phyloP scores from a whole-genome alignment of 495 filamentous ascomycete genomes.

The Amphirosellinia nigrospora region DNA sequence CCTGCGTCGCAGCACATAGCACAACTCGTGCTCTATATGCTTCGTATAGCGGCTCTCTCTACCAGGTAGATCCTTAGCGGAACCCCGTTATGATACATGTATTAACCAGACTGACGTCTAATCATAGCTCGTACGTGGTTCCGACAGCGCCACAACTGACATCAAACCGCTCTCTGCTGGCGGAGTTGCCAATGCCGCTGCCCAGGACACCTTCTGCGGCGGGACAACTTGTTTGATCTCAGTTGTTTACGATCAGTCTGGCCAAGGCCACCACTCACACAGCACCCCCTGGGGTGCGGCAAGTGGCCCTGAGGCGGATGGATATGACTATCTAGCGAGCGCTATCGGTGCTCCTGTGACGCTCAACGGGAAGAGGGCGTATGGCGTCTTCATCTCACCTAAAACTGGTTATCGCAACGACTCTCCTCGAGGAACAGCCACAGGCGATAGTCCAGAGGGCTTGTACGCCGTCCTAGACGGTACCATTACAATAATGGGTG shows the following conservation, averaged over 20 bases:
- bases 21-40: slow-evolving; percentile 46
- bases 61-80: slow-evolving; percentile 49
- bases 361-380: slow-evolving; percentile 62
- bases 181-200: slow-evolving; percentile 57
- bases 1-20: slow-evolving; percentile 17
- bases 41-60: slow-evolving; percentile 55
- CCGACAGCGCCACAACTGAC: slow-evolving; percentile 52
- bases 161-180: slow-evolving; percentile 57
- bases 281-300: slow-evolving; percentile 58
- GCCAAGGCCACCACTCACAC: slow-evolving; percentile 60
- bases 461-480: slow-evolving; percentile 65
- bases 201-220: slow-evolving; percentile 62
- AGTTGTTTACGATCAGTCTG: slow-evolving; percentile 66
- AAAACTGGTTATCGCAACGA: slow-evolving; percentile 62
- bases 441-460: slow-evolving; percentile 57
- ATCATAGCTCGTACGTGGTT: slow-evolving; percentile 40
- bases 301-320: slow-evolving; percentile 54
- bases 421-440: slow-evolving; percentile 54
- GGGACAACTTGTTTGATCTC: slow-evolving; percentile 62
- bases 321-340: slow-evolving; percentile 59
- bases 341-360: slow-evolving; percentile 62
- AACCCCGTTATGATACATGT: background rate
- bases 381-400: slow-evolving; percentile 62
- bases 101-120: background rate
- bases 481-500: slow-evolving; percentile 62